A percentile compares a stretch with the other conserved stretches of the same genome.
phyloP scores from a whole-genome alignment of 106 monocot genomes.

The Triglochin maritima region DNA sequence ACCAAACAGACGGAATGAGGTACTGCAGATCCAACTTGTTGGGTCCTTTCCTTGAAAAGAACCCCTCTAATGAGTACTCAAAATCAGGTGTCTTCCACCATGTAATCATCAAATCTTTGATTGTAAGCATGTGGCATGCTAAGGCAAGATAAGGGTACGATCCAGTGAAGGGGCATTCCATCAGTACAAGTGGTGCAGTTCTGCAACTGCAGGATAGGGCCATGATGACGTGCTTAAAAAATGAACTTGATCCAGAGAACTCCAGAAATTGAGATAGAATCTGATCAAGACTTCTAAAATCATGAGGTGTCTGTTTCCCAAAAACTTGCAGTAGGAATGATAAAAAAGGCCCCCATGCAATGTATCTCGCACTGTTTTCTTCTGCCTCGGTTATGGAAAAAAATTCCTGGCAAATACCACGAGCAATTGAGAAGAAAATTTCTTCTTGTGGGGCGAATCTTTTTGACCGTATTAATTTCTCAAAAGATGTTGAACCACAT shows the following conservation, averaged over 20 bases:
- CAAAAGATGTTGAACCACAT: constrained; percentile 50
- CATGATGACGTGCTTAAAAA: constrained; percentile 54
- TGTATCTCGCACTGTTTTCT: constrained; percentile 41
- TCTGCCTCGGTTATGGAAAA: constrained; percentile 27
- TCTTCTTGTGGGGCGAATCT: constrained; percentile 53
- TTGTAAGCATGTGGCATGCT: constrained; percentile 63
- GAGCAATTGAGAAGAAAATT: constrained; percentile 51
- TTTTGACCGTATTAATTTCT: constrained; percentile 68
- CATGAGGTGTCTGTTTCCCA: constrained; percentile 54
- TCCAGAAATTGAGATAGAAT: constrained; percentile 60
- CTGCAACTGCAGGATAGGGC: constrained; percentile 74
- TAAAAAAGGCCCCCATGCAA: constrained; percentile 41
- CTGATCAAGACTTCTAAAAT: constrained; percentile 43
- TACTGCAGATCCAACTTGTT: constrained; percentile 81
- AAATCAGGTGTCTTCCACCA: constrained; percentile 77
- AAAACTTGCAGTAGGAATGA: constrained; percentile 60
- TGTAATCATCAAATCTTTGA: constrained; percentile 50
- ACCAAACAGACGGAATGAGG: constrained; percentile 89
- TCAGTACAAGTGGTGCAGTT: constrained; percentile 57
- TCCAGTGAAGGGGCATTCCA: constrained; percentile 80
- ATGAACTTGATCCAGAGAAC: constrained; percentile 31
- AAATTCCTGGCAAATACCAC: constrained; percentile 69
- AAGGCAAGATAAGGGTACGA: constrained; percentile 80
- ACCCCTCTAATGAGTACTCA: constrained; percentile 63
- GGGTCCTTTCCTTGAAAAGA: constrained; percentile 69